phyloP scores from a whole-genome alignment of 352 stramenopile genomes.

The Stramenopiles sp. region DNA sequence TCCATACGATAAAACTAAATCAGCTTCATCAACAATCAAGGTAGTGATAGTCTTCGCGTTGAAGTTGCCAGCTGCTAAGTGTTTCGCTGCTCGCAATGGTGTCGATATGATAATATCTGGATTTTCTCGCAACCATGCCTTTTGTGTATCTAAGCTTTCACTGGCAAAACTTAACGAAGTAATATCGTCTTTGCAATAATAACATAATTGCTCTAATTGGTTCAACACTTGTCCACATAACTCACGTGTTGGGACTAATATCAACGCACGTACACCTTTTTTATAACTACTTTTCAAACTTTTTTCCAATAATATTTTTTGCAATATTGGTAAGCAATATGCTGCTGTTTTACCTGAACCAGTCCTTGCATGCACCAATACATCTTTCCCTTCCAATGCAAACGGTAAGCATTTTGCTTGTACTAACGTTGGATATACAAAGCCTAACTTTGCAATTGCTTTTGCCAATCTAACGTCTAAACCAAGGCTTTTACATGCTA shows the following conservation, averaged over 20 bases:
- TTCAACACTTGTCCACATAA: slow-evolving; percentile 79
- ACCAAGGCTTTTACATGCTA: too few relatives aligned
- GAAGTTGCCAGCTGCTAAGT: slow-evolving; percentile 50
- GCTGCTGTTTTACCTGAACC: slow-evolving; percentile 78
- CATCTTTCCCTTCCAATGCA: slow-evolving; percentile 68
- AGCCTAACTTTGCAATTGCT: slow-evolving; percentile 67
- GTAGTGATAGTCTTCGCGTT: slow-evolving; percentile 28
- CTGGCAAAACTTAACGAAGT: slow-evolving; percentile 63
- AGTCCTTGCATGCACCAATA: slow-evolving; percentile 69
- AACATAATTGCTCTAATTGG: slow-evolving; percentile 73
- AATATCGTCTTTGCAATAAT: slow-evolving; percentile 86
- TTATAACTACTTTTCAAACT: slow-evolving; percentile 23
- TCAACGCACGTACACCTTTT: slow-evolving; percentile 47
- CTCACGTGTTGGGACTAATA: slow-evolving; percentile 90
- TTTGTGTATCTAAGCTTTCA: slow-evolving; percentile 61
- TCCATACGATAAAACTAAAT: slow-evolving; percentile 94
- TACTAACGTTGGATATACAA: slow-evolving; percentile 76
- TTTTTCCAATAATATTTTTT: slow-evolving; percentile 68
- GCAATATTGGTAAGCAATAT: slow-evolving; percentile 68
- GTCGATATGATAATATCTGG: slow-evolving; percentile 81
- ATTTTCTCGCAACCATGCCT: slow-evolving; percentile 51
- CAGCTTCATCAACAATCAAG: slow-evolving; percentile 92
- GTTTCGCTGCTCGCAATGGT: slow-evolving; percentile 69
- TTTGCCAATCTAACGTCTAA: slow-evolving; percentile 74
- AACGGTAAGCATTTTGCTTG: slow-evolving; percentile 79